Evolutionary conservation across 2,329 filamentous ascomycete species (phyloP), one percentile per base, ranked within the genome.

Genomic region (Madurella mycetomatis): DNA sequence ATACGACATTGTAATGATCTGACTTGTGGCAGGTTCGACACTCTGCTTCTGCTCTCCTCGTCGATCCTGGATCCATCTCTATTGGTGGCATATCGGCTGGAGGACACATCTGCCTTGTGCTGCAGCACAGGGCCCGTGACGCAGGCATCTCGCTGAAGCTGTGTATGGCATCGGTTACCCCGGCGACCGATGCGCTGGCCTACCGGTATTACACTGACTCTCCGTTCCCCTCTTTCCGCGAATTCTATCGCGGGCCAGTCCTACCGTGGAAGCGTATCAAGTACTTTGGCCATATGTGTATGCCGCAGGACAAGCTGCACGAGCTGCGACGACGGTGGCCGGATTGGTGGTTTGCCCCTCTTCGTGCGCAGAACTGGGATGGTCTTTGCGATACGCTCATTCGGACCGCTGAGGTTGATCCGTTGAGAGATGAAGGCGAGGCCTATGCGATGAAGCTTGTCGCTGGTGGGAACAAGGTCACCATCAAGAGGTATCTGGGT

Each of bases 341-440:
- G 2, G 64, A 64, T 13, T 71, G 69, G 69, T 71, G 67, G 69
- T 53, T 69, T 18, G 54, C 61, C 2, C 69, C 69, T 8, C 55
- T 72, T n/a, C 58, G 62, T 3, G 65, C 69, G 1, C 54, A 61
- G 2, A 65, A 70, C 57, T 70, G 65, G 64, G 58, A 32, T 46
- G 67, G 63, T 8, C 58, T 69, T 12, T 70, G 64, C 48, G 67
- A 71, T 32, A 68, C 67, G 2, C 69, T 67, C 18, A 63, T 70
- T 42, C 59, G 67, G 37, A 72, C 67, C 1, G 70, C 47, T 5
- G 68, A 68, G 61, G 67, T 66, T 48, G 72, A 74, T 55, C 69
- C 70, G 2, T 43, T 74, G 47, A 60, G 72, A 2, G 72, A 74
- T 53, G 72, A 74, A 55, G 72, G 71, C 0, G 71, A 73, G 59